Percentiles rank a stretch among this genome's conserved stretches.
Evolutionary conservation across 108 stramenopile genomes (phyloP).

Genomic region (Cyclotella distinguenda): DNA sequence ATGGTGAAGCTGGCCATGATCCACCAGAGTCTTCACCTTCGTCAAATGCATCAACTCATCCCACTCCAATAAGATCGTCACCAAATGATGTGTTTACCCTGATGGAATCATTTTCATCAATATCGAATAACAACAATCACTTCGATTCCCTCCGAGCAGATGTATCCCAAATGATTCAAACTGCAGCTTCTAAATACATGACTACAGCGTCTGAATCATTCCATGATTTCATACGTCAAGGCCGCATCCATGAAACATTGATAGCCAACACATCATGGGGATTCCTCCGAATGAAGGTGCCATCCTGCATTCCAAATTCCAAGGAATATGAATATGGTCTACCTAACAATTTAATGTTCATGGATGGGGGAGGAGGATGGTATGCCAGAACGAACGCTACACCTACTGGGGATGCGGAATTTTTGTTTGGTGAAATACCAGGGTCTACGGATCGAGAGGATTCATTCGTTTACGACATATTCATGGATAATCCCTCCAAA

Average conservation of each 20-base stretch:
- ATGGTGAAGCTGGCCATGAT: background rate
- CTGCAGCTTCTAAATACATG: constrained; percentile 1
- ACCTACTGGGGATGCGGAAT: constrained; percentile 14
- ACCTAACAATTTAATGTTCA: constrained; percentile 41
- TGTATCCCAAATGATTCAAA: constrained; percentile 18
- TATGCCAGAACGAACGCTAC: constrained; percentile 35
- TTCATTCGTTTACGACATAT: constrained; percentile 49
- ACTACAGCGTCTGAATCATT: background rate
- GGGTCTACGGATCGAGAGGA: constrained; percentile 5
- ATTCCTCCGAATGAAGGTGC: constrained; percentile 40
- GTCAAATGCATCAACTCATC: background rate
- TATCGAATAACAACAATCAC: constrained; percentile 6
- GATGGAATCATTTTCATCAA: background rate
- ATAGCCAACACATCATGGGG: constrained; percentile 47
- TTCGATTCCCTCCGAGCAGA: constrained; percentile 18
- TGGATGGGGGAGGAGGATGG: constrained; percentile 48
- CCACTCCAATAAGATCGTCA: no score
- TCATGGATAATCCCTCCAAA: constrained; percentile 55
- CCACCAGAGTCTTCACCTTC: background rate
- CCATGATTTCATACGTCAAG: constrained; percentile 2
- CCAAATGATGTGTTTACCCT: no score
- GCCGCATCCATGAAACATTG: constrained; percentile 30
- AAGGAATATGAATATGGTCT: constrained; percentile 37
- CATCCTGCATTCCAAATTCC: constrained; percentile 27
- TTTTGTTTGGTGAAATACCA: constrained; percentile 7